phyloP scores from a whole-genome alignment of 2,329 filamentous ascomycete species.

The Sodiomyces alkalinus region DNA sequence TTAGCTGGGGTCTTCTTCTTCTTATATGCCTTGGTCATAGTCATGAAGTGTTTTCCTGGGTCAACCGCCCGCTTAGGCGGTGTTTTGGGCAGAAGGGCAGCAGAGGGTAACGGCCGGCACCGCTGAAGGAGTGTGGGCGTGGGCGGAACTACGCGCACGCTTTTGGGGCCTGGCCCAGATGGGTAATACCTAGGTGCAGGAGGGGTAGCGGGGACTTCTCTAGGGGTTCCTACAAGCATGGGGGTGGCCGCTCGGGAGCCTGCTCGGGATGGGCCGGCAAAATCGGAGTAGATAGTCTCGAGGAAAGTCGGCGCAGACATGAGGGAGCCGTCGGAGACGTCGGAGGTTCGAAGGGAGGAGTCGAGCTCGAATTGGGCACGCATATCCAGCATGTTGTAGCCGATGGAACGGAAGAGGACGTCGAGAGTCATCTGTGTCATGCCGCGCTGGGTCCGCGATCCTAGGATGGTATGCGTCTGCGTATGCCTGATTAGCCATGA shows the following conservation, averaged over 20 bases:
- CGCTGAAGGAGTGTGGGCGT: conserved; percentile 5
- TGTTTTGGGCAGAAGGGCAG: too few relatives aligned
- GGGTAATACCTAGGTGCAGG: conserved; percentile 11
- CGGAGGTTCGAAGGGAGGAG: conserved; percentile 59
- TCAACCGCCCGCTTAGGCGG: too few relatives aligned
- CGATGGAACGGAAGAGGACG: conserved; percentile 71
- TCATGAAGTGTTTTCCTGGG: conserved; percentile 16
- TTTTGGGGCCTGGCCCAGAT: conserved; percentile 21
- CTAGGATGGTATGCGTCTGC: conserved; percentile 93
- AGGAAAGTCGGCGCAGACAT: conserved; percentile 62
- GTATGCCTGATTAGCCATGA: too few relatives aligned
- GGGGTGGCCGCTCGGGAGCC: conserved; percentile 55
- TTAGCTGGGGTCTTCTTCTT: conserved; percentile 35
- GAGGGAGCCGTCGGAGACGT: conserved; percentile 68
- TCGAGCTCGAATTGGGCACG: conserved; percentile 44
- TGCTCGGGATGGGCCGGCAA: conserved; percentile 36
- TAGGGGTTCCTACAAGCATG: conserved; percentile 42
- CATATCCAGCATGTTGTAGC: conserved; percentile 49
- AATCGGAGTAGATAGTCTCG: conserved; percentile 61
- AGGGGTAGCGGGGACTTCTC: conserved; percentile 9
- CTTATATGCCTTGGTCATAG: conserved; percentile 9
- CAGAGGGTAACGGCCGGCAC: too few relatives aligned
- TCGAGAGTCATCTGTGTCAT: conserved; percentile 86
- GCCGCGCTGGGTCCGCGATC: conserved; percentile 72
- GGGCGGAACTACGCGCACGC: conserved; percentile 26